These are phyloP conservation scores for Elaeagnus macrophylla DNA, from an alignment of 306 rosid genomes.

Conservation along the genomic window DNA sequence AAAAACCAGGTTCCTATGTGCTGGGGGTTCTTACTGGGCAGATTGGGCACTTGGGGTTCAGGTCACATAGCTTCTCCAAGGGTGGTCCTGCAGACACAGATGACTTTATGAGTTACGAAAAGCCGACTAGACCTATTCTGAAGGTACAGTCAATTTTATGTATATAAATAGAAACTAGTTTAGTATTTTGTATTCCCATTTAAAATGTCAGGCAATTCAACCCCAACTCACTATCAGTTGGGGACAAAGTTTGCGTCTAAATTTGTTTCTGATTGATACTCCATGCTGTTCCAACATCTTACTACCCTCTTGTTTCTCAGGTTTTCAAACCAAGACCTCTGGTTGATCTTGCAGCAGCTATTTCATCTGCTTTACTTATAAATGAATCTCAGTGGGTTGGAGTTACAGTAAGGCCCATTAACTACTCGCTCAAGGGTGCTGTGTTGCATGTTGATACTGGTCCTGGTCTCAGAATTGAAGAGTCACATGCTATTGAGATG, in stretches of 20 bases:
- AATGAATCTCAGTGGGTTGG: constrained; percentile 97
- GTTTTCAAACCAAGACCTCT: constrained; percentile 87
- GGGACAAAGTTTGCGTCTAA: not conserved
- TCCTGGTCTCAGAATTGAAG: constrained; percentile 79
- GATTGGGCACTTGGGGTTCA: constrained; percentile 78
- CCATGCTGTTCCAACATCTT: constrained; percentile 16
- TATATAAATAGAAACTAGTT: not conserved
- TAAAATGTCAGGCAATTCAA: constrained; percentile 12
- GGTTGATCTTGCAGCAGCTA: constrained; percentile 87
- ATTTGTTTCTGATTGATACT: not conserved
- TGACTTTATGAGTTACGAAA: constrained; percentile 96
- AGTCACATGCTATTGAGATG: constrained; percentile 68
- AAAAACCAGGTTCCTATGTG: constrained; percentile 95
- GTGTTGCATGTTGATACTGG: constrained; percentile 89
- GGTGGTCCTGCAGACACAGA: constrained; percentile 85
- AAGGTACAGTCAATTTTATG: constrained; percentile 47
- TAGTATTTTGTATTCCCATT: constrained; percentile 10
- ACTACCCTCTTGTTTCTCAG: constrained; percentile 30
- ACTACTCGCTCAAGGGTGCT: constrained; percentile 86
- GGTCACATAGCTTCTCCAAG: constrained; percentile 95
- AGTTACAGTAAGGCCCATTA: constrained; percentile 66
- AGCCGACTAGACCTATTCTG: constrained; percentile 84
- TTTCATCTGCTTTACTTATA: constrained; percentile 85
- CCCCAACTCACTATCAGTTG: constrained; percentile 6
- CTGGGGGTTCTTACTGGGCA: constrained; percentile 95